phyloP scores from a whole-genome alignment of 2,329 filamentous ascomycete genomes.

The Sporothrix globosa region DNA sequence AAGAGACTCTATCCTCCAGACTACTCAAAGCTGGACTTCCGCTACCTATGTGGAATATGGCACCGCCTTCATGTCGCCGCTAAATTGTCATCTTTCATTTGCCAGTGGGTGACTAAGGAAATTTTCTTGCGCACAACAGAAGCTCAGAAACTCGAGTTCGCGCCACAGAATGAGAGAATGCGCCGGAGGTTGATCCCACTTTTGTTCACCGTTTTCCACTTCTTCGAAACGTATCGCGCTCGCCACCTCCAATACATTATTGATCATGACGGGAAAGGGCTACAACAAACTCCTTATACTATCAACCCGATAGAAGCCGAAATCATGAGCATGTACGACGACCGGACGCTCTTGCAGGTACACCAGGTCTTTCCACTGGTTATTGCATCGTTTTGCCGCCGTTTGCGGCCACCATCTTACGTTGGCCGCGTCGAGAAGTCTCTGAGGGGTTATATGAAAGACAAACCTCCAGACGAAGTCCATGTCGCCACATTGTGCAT shows the following conservation, averaged over 20 bases:
- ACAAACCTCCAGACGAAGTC: constrained; percentile 64
- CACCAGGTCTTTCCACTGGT: constrained; percentile 68
- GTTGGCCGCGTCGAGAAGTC: constrained; percentile 65
- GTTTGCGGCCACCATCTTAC: constrained; percentile 66
- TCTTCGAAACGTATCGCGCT: constrained; percentile 66
- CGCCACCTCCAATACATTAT: constrained; percentile 61
- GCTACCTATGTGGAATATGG: constrained; percentile 67
- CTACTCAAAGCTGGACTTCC: constrained; percentile 55
- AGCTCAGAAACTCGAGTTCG: constrained; percentile 59
- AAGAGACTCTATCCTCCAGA: constrained; percentile 62
- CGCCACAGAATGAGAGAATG: constrained; percentile 65
- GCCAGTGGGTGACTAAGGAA: constrained; percentile 67
- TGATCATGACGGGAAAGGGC: constrained; percentile 55
- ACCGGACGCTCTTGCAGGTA: constrained; percentile 63
- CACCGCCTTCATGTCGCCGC: constrained; percentile 66
- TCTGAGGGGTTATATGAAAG: constrained; percentile 64
- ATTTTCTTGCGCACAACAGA: constrained; percentile 64
- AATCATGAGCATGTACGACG: constrained; percentile 67
- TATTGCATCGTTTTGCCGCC: constrained; percentile 65
- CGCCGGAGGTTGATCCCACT: constrained; percentile 65
- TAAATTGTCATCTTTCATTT: constrained; percentile 64
- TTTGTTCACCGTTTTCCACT: constrained; percentile 68
- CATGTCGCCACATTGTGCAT: constrained; percentile 64
- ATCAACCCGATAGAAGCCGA: constrained; percentile 64
- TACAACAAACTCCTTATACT: constrained; percentile 59